Conservation (phyloP, 805 yeast species). For the Sungouiozyma ichnusensis region DNA sequence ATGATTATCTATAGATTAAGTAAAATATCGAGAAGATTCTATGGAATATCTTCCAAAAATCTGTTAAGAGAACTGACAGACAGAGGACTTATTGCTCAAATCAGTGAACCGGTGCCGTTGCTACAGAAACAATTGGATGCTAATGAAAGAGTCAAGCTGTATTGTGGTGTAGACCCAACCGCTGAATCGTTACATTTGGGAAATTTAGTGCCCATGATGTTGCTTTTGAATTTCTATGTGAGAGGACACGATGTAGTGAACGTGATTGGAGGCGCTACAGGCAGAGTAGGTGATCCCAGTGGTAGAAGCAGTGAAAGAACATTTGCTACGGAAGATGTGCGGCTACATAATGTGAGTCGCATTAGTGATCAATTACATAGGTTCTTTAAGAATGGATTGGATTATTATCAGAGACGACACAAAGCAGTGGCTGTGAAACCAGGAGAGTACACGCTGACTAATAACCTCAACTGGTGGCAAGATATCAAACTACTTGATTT, state of each 20-base stretch:
- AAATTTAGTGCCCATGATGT: conserved; percentile 77
- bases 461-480: conserved; percentile 84
- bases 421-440: conserved; percentile 28
- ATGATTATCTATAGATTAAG: not conserved
- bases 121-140: conserved; percentile 8
- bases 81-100: conserved; percentile 23
- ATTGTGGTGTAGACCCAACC: conserved; percentile 96
- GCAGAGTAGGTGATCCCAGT: conserved; percentile 92
- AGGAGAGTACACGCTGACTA: conserved; percentile 38
- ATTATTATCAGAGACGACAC: conserved; percentile 41
- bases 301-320: conserved; percentile 74
- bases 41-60: not conserved
- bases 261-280: conserved; percentile 91
- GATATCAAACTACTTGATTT: conserved; percentile 67
- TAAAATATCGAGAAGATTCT: not conserved
- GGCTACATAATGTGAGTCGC: conserved; percentile 45
- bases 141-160: conserved; percentile 42
- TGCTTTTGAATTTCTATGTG: conserved; percentile 69
- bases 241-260: conserved; percentile 82
- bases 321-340: conserved; percentile 40
- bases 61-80: conserved; percentile 1
- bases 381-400: conserved; percentile 52
- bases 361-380: conserved; percentile 52
- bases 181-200: conserved; percentile 87
- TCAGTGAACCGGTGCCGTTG: conserved; percentile 20